phyloP scores from a whole-genome alignment of 2,329 filamentous ascomycete species.

The Colletotrichum sublineola region DNA sequence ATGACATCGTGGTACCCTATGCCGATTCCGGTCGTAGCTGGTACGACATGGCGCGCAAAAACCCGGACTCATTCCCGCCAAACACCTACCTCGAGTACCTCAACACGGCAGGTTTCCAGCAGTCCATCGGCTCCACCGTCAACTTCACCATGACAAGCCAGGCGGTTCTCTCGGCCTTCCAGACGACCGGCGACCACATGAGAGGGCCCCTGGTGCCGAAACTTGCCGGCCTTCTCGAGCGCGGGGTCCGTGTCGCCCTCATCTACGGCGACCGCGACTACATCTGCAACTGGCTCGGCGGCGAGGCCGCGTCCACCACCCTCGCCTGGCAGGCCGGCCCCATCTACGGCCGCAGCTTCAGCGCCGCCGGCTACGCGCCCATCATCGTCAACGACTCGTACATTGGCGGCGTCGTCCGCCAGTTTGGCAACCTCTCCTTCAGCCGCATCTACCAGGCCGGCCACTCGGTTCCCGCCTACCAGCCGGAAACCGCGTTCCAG shows the following conservation, averaged over 20 bases:
- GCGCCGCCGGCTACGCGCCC: conserved; percentile 77
- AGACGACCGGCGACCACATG: conserved; percentile 70
- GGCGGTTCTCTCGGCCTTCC: conserved; percentile 62
- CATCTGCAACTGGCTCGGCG: conserved; percentile 80
- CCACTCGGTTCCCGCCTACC: conserved; percentile 72
- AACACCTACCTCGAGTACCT: conserved; percentile 74
- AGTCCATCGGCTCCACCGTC: conserved; percentile 69
- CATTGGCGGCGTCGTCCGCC: conserved; percentile 79
- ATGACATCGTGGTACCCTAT: conserved; percentile 70
- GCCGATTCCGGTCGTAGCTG: conserved; percentile 66
- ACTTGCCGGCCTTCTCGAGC: conserved; percentile 71
- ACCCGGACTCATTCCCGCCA: conserved; percentile 72
- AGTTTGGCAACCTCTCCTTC: conserved; percentile 81
- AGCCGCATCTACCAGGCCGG: conserved; percentile 76
- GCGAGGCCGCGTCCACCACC: conserved; percentile 77
- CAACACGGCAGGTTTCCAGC: conserved; percentile 67
- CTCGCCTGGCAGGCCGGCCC: conserved; percentile 64
- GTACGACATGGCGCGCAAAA: conserved; percentile 72
- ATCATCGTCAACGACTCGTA: conserved; percentile 77
- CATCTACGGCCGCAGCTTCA: conserved; percentile 68
- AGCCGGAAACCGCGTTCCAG: conserved; percentile 70
- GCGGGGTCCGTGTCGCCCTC: conserved; percentile 76
- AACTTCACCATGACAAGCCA: conserved; percentile 68
- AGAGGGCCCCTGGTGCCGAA: conserved; percentile 72
- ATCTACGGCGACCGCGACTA: conserved; percentile 77